Percentiles rank a stretch among this genome's conserved stretches.
phyloP scores from a whole-genome alignment of 2,329 filamentous ascomycete genomes.

The Aspergillus sp. region DNA sequence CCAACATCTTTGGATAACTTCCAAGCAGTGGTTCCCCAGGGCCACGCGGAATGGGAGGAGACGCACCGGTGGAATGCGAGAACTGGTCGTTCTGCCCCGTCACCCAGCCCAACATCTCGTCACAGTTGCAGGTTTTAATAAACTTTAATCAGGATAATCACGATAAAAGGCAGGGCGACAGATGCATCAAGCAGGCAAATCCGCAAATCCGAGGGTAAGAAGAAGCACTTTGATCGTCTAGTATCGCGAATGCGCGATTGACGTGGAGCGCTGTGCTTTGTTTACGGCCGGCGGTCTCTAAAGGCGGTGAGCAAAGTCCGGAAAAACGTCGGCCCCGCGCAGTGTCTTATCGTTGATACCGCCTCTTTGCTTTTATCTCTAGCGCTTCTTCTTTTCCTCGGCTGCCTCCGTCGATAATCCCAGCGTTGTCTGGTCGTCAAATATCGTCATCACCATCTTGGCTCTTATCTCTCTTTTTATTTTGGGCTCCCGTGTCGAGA shows the following conservation, averaged over 20 bases:
- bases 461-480: constrained; percentile 7
- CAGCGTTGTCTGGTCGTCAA: constrained; percentile 1
- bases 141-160: constrained; percentile 3
- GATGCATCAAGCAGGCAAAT: constrained; percentile 11
- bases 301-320: constrained; percentile 12
- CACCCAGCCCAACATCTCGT: constrained; percentile 29
- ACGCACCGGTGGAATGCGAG: constrained; percentile 21
- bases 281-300: constrained; percentile 19
- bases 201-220: neutral
- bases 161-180: constrained; percentile 6
- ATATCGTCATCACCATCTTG: constrained; percentile 1
- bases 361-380: constrained; percentile 9
- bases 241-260: constrained; percentile 8
- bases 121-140: constrained; percentile 4
- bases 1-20: neutral
- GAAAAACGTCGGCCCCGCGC: constrained; percentile 13
- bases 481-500: constrained; percentile 9
- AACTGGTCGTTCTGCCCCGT: constrained; percentile 22
- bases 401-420: neutral
- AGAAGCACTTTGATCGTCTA: constrained; percentile 1
- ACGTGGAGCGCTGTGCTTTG: constrained; percentile 26
- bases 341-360: constrained; percentile 10
- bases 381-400: neutral
- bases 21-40: constrained; percentile 1
- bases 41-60: neutral